Percentiles rank a stretch among this genome's conserved stretches.
phyloP scores from a whole-genome alignment of 352 stramenopile genomes.

The Phytophthora podocarpi region DNA sequence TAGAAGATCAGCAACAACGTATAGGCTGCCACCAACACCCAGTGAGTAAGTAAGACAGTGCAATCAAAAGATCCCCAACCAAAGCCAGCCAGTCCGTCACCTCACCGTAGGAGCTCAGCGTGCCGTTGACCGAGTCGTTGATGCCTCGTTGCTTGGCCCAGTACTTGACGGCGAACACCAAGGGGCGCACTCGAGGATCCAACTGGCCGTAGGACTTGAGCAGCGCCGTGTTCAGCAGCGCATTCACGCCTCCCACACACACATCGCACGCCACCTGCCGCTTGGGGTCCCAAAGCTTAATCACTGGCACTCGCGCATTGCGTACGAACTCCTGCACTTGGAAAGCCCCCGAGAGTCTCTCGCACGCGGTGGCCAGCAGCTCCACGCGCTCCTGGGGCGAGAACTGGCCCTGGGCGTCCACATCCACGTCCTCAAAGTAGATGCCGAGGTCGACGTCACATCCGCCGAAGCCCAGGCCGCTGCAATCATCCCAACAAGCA shows the following conservation, averaged over 20 bases:
- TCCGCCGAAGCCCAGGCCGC: slow-evolving; percentile 73
- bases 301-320: slow-evolving; percentile 72
- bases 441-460: slow-evolving; percentile 85
- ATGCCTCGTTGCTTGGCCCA: slow-evolving; percentile 97
- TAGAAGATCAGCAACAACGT: slow-evolving; percentile 98
- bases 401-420: slow-evolving; percentile 63
- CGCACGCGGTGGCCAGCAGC: slow-evolving; percentile 58
- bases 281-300: slow-evolving; percentile 79
- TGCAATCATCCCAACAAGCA: slow-evolving; percentile 26
- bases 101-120: slow-evolving; percentile 95
- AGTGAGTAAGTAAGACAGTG: slow-evolving; percentile 7
- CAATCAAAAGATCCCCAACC: background rate
- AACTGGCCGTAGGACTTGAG: slow-evolving; percentile 73
- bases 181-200: slow-evolving; percentile 83
- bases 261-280: slow-evolving; percentile 72
- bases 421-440: slow-evolving; percentile 76
- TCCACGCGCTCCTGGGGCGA: slow-evolving; percentile 58
- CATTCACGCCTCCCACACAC: slow-evolving; percentile 73
- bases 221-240: slow-evolving; percentile 80
- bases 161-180: slow-evolving; percentile 97
- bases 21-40: slow-evolving; percentile 78
- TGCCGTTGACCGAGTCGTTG: slow-evolving; percentile 97
- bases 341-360: slow-evolving; percentile 48
- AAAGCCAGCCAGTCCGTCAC: background rate
- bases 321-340: slow-evolving; percentile 74